These are phyloP conservation scores for Candida maris DNA, from an alignment of 805 yeast species.

Conservation along the genomic window DNA sequence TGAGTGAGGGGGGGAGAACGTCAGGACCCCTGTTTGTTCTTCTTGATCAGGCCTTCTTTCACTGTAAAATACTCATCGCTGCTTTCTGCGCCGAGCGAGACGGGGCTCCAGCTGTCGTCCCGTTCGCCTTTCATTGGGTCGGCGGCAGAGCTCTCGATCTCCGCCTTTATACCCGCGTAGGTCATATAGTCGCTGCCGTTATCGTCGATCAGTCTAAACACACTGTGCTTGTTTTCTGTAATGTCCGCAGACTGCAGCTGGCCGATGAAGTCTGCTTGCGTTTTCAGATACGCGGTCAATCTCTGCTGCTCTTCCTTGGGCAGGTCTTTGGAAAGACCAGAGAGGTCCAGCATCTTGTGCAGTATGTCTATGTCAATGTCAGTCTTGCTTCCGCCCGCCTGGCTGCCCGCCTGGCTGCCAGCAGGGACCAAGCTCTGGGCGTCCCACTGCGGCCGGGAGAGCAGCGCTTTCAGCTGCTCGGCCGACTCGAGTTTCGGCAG, in stretches of 20 bases:
- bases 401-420: constrained; percentile 4
- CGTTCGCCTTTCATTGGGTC: constrained; percentile 38
- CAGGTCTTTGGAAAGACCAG: constrained; percentile 43
- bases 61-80: constrained; percentile 41
- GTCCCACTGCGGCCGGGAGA: constrained; percentile 7
- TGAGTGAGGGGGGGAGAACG: constrained; percentile 7
- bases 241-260: constrained; percentile 37
- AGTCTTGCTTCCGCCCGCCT: too few species aligned
- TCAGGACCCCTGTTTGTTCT: constrained; percentile 22
- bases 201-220: constrained; percentile 29
- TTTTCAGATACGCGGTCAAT: constrained; percentile 36
- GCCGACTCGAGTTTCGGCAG: background rate
- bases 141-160: constrained; percentile 21
- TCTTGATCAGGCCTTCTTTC: constrained; percentile 44
- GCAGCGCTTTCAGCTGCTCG: constrained; percentile 27
- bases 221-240: constrained; percentile 8
- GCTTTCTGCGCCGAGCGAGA: constrained; percentile 30
- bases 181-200: constrained; percentile 20
- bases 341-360: constrained; percentile 39
- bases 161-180: constrained; percentile 29
- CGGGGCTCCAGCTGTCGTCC: constrained; percentile 40
- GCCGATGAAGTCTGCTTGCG: constrained; percentile 49
- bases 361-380: constrained; percentile 19
- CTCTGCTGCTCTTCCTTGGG: constrained; percentile 26
- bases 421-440: background rate